Conservation (phyloP, 768 basidiomycete species). For the Stropharia rugosoannulata region DNA sequence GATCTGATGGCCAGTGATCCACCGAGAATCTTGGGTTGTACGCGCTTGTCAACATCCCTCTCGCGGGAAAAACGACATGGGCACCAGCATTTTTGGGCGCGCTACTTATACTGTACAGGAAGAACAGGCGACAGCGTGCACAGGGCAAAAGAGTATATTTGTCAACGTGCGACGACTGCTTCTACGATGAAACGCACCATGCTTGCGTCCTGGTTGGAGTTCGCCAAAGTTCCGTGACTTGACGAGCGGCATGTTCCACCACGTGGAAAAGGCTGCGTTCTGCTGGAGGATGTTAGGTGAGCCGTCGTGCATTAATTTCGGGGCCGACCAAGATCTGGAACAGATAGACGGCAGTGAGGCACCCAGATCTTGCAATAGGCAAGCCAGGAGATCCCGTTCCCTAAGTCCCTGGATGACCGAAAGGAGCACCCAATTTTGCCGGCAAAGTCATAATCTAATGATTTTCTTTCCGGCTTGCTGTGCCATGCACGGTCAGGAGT, state of each 20-base stretch:
- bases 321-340: constrained; percentile 28
- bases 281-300: constrained; percentile 15
- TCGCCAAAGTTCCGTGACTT: constrained; percentile 5
- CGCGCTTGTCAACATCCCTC: constrained; percentile 17
- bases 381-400: constrained; percentile 26
- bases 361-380: constrained; percentile 25
- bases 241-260: constrained; percentile 18
- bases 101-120: background rate
- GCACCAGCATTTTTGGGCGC: constrained; percentile 11
- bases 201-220: background rate
- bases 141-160: constrained; percentile 14
- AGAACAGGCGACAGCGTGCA: constrained; percentile 13
- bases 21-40: constrained; percentile 15
- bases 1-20: constrained; percentile 13
- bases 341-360: constrained; percentile 17
- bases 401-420: constrained; percentile 26
- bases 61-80: constrained; percentile 18
- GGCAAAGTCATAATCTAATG: constrained; percentile 27
- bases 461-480: constrained; percentile 27
- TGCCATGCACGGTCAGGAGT: constrained; percentile 24
- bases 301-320: constrained; percentile 30
- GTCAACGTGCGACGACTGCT: constrained; percentile 8
- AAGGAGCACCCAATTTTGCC: constrained; percentile 32
- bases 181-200: constrained; percentile 13
- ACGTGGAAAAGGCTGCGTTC: constrained; percentile 24